phyloP scores from a whole-genome alignment of 129 eudicot species.

The Helianthus tuberosus region DNA sequence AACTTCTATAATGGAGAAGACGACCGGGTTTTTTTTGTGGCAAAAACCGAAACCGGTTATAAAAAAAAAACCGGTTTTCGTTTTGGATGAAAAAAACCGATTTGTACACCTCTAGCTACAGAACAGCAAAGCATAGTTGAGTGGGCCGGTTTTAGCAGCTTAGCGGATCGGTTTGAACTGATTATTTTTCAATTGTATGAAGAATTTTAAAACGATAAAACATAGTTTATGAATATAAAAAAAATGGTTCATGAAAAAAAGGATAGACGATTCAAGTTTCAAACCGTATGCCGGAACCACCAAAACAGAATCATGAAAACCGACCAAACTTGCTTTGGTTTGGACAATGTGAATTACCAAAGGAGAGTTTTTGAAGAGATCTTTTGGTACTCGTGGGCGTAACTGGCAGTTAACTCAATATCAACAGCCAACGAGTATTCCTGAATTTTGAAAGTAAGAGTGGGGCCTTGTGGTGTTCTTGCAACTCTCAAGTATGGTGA shows the following conservation, averaged over 20 bases:
- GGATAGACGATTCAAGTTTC: no score
- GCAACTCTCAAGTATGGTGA: slow-evolving; percentile 95
- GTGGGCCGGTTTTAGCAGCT: no score
- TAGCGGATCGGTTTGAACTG: no score
- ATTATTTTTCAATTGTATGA: neutral
- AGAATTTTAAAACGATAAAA: neutral
- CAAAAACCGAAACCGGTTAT: no score
- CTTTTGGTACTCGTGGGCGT: slow-evolving; percentile 91
- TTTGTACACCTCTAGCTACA: no score
- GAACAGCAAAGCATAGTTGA: no score
- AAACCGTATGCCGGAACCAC: no score
- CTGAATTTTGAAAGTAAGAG: slow-evolving; percentile 84
- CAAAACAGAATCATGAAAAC: neutral
- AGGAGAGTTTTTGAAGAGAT: slow-evolving; percentile 79
- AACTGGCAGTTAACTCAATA: slow-evolving; percentile 71
- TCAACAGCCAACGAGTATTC: slow-evolving; percentile 88
- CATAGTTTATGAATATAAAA: neutral
- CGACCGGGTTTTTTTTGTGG: no score
- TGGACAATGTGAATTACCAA: slow-evolving; percentile 49
- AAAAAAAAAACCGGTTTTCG: no score
- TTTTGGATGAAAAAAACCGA: no score
- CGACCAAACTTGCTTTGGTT: neutral
- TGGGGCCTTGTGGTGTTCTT: slow-evolving; percentile 90
- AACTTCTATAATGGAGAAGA: no score
- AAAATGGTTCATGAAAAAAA: no score